Conservation (phyloP, 192 early-diverging fungal genomes). For the Bifiguratus adelaidae region DNA sequence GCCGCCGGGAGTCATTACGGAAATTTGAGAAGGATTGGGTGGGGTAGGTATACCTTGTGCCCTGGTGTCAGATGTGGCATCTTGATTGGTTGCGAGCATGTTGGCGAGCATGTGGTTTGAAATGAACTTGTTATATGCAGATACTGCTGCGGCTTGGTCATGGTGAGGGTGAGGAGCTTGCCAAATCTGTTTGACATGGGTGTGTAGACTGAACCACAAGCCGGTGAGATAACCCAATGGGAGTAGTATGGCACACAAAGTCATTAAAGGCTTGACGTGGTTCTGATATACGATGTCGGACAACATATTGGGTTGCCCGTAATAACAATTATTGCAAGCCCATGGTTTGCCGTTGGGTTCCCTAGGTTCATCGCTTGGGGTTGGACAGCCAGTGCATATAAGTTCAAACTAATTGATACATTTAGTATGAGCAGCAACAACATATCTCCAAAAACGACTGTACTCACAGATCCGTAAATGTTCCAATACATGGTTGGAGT, state of each 20-base stretch:
- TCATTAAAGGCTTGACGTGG: constrained; percentile 77
- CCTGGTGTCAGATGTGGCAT: no score
- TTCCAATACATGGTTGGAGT: constrained; percentile 93
- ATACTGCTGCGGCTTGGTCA: constrained; percentile 13
- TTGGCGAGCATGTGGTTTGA: constrained; percentile 25
- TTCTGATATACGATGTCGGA: constrained; percentile 73
- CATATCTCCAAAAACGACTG: neutral
- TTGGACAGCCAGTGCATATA: constrained; percentile 36
- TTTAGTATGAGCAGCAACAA: no score
- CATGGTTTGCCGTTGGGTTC: constrained; percentile 11
- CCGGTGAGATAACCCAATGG: constrained; percentile 80
- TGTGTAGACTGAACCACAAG: constrained; percentile 86
- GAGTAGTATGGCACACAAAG: constrained; percentile 69
- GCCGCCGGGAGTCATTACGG: no score
- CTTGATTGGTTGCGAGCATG: constrained; percentile 15
- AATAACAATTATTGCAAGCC: constrained; percentile 54
- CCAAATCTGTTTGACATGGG: constrained; percentile 74
- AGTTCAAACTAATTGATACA: constrained; percentile 36
- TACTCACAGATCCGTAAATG: constrained; percentile 63
- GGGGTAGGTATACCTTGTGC: no score
- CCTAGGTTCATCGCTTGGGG: neutral
- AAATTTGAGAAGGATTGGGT: no score
- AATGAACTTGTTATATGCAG: constrained; percentile 22
- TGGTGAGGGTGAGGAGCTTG: constrained; percentile 34
- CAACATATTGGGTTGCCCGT: constrained; percentile 48